Percentiles rank a stretch among this genome's conserved stretches.
These are phyloP conservation scores for Aspergillus pseudoglaucus DNA, from an alignment of 2,329 filamentous ascomycete species.

Conservation along the genomic window DNA sequence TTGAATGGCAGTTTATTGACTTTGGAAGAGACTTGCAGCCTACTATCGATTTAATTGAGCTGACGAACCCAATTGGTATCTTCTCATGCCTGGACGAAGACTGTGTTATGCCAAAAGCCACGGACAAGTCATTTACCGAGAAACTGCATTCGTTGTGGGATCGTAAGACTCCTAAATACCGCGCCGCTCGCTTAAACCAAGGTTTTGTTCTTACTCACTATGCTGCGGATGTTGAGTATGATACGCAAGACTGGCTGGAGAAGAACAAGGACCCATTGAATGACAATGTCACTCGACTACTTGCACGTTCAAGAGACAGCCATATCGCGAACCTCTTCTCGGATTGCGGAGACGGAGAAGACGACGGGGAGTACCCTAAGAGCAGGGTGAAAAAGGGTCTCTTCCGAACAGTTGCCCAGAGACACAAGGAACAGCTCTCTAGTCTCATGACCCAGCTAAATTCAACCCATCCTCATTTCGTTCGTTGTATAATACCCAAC, in stretches of 20 bases:
- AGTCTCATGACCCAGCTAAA: slow-evolving; percentile 90
- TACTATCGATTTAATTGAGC: slow-evolving; percentile 93
- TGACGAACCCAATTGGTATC: slow-evolving; percentile 95
- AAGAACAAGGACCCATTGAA: slow-evolving; percentile 99
- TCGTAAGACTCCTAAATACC: slow-evolving; percentile 89
- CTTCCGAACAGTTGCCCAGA: slow-evolving; percentile 91
- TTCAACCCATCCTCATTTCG: slow-evolving; percentile 95
- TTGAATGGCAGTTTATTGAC: slow-evolving; percentile 99
- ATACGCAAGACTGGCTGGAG: slow-evolving; percentile 88
- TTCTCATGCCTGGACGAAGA: slow-evolving; percentile 98
- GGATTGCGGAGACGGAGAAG: slow-evolving; percentile 79
- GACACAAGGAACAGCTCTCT: slow-evolving; percentile 98
- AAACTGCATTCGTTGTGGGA: slow-evolving; percentile 97
- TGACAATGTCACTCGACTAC: slow-evolving; percentile 86
- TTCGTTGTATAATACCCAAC: slow-evolving; percentile 94
- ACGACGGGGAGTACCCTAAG: slow-evolving; percentile 59
- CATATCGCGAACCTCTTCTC: slow-evolving; percentile 80
- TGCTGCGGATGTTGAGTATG: slow-evolving; percentile 95
- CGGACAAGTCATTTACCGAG: slow-evolving; percentile 93
- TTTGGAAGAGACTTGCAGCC: slow-evolving; percentile 96
- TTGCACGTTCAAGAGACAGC: slow-evolving; percentile 72
- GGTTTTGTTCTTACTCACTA: slow-evolving; percentile 97
- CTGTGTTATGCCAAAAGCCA: slow-evolving; percentile 97
- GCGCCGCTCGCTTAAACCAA: slow-evolving; percentile 76
- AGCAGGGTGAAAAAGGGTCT: slow-evolving; percentile 94